Conservation (phyloP, 2,329 filamentous ascomycete species). For the Neofusicoccum sp. region DNA sequence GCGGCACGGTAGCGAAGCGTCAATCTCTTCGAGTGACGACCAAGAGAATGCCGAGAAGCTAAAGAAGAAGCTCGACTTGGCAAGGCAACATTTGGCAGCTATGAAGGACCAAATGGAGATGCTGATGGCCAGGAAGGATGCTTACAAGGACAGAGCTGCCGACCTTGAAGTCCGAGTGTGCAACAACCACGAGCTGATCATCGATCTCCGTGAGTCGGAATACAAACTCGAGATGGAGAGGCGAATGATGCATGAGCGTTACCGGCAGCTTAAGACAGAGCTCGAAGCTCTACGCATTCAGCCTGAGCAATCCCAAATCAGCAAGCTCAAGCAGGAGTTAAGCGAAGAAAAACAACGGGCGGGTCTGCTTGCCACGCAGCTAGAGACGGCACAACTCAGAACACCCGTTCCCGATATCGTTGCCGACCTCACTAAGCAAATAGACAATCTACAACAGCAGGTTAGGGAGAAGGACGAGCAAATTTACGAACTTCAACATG, state of each 20-base stretch:
- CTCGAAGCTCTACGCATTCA: conserved; percentile 17
- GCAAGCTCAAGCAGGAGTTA: conserved; percentile 25
- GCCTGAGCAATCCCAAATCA: conserved; percentile 26
- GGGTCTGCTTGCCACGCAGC: background rate
- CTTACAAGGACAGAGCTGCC: conserved; percentile 16
- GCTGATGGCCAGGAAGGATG: conserved; percentile 7
- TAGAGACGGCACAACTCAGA: background rate
- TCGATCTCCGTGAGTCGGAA: conserved; percentile 14
- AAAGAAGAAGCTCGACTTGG: conserved; percentile 28
- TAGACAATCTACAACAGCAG: conserved; percentile 20
- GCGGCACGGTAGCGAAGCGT: background rate
- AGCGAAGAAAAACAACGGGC: background rate
- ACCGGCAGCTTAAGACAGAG: conserved; percentile 1
- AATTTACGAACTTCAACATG: conserved; percentile 25
- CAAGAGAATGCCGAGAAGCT: conserved; percentile 19
- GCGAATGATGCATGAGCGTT: background rate
- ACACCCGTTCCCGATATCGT: conserved; percentile 22
- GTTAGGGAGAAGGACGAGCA: conserved; percentile 8
- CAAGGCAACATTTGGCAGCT: conserved; percentile 24
- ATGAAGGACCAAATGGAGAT: conserved; percentile 16
- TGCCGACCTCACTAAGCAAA: conserved; percentile 33
- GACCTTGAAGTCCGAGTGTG: conserved; percentile 9
- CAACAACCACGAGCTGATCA: conserved; percentile 5
- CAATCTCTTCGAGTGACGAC: background rate
- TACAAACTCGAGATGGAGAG: conserved; percentile 15